Percentiles rank a stretch among this genome's conserved stretches.
Conservation (phyloP, 1,284 basidiomycete genomes). For the Ustilago esculenta region DNA sequence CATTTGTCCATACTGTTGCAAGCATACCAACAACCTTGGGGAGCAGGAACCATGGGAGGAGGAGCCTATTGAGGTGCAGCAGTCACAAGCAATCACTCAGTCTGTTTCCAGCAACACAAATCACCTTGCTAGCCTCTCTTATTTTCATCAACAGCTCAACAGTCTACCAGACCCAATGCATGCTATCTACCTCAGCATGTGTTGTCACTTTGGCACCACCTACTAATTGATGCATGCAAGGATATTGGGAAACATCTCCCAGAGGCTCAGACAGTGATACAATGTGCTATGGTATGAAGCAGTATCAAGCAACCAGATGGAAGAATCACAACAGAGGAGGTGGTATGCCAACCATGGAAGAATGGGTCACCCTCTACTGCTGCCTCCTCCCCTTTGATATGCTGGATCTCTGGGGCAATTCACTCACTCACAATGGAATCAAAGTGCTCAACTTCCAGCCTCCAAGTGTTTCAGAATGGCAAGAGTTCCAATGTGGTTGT, state of each 20-base stretch:
- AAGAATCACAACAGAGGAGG: background rate
- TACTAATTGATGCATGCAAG: background rate
- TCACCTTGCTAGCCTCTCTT: background rate
- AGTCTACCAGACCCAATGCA: conserved; percentile 1
- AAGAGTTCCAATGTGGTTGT: background rate
- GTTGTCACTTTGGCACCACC: background rate
- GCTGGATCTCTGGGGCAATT: background rate
- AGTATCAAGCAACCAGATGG: background rate
- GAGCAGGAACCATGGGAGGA: conserved; percentile 1
- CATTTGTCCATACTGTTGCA: conserved; percentile 1
- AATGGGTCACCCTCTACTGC: background rate
- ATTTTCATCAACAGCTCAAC: background rate
- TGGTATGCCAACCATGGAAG: background rate
- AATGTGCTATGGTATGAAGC: background rate
- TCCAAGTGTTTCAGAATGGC: background rate
- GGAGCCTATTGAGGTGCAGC: background rate
- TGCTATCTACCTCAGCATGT: background rate
- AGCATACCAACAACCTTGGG: background rate
- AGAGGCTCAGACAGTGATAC: background rate
- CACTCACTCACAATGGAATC: background rate
- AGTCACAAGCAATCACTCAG: background rate
- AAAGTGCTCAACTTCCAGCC: background rate
- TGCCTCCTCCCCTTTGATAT: background rate
- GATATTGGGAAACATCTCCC: background rate
- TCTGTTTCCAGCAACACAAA: background rate